Base-by-base conservation (phyloP, 192 early-diverging fungal species). In the Entomortierella lignicola region DNA sequence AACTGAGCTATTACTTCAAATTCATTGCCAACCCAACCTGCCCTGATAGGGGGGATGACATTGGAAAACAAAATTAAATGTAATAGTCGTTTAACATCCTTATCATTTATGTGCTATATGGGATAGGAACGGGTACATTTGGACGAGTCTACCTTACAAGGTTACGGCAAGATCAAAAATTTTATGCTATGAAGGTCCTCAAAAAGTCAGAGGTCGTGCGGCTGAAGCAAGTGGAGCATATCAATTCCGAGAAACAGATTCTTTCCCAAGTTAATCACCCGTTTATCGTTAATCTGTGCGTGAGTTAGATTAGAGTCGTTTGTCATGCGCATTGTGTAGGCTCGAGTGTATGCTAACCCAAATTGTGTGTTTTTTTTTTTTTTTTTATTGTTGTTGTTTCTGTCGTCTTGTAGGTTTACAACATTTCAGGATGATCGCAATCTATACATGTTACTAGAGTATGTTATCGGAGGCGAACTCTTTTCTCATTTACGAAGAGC, bases 371-470 rank as follows among this genome's bases (percentile, higher is more conserved):
- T n/a, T n/a, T n/a, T 69, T 39, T 43, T 51, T 26, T 39, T 55
- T 57, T n/a, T n/a, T n/a, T n/a, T n/a, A n/a, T n/a, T n/a, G n/a
- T n/a, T n/a, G n/a, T n/a, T n/a, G 51, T 27, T 27, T 62, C 23
- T 39, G 25, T 55, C 61, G 27, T 63, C 3, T 30, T 31, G 27
- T 54, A 94, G 93, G 57, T 89, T 93, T 63, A 96, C 95, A 79
- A 99, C 97, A 39, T 97, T 99, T 82, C 96, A 99, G 81, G 95
- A 99, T 82, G 95, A 96, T 64, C 70, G 82, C 30, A 95, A 95
- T 79, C 84, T 99, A 58, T 99, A 95, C 81, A 97, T 99, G 94
- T 86, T 99, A 34, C 85, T 95, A 62, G 97, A 99, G 86, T 99
- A 98, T 80, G 96, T 99, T 18, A 91, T 94, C 39, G 96, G 96